Conservation (phyloP, 805 yeast genomes). For the Kazachstania bromeliacearum region DNA sequence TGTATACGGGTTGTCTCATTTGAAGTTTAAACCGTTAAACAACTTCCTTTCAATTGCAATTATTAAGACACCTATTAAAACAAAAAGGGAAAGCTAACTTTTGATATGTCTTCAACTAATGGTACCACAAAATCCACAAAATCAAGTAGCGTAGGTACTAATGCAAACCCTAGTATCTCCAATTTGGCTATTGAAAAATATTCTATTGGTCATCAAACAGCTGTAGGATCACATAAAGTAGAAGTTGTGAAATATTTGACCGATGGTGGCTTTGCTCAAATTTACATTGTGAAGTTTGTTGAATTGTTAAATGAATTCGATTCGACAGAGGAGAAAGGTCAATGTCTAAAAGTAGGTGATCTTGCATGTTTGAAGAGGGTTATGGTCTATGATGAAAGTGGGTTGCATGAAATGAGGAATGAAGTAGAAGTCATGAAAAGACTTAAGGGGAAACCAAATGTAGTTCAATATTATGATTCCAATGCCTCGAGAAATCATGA, state of each 20-base stretch:
- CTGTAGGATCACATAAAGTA: constrained; percentile 55
- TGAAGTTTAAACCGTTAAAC: too few species aligned
- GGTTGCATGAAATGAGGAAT: constrained; percentile 52
- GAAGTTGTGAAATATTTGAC: constrained; percentile 49
- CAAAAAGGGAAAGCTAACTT: too few species aligned
- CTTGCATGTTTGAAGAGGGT: constrained; percentile 67
- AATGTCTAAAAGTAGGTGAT: constrained; percentile 35
- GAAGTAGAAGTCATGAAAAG: constrained; percentile 76
- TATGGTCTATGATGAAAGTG: constrained; percentile 59
- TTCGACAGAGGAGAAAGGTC: constrained; percentile 7
- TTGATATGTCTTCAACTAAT: constrained; percentile 14
- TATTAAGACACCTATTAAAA: too few species aligned
- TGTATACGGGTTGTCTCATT: too few species aligned
- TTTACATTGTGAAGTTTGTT: constrained; percentile 52
- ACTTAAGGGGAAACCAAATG: constrained; percentile 44
- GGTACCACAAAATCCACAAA: constrained; percentile 9
- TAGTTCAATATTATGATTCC: constrained; percentile 66
- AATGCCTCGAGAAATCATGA: constrained; percentile 50
- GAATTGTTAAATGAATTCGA: constrained; percentile 21
- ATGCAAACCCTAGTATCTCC: constrained; percentile 4
- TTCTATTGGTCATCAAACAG: constrained; percentile 40
- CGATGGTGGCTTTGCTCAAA: constrained; percentile 76
- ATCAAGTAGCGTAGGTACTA: constrained; percentile 2
- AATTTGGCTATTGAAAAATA: constrained; percentile 12
- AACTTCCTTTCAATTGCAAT: too few species aligned